These are phyloP conservation scores for Diplosphaera chodatii DNA, from an alignment of 139 green algal genomes.

Conservation along the genomic window DNA sequence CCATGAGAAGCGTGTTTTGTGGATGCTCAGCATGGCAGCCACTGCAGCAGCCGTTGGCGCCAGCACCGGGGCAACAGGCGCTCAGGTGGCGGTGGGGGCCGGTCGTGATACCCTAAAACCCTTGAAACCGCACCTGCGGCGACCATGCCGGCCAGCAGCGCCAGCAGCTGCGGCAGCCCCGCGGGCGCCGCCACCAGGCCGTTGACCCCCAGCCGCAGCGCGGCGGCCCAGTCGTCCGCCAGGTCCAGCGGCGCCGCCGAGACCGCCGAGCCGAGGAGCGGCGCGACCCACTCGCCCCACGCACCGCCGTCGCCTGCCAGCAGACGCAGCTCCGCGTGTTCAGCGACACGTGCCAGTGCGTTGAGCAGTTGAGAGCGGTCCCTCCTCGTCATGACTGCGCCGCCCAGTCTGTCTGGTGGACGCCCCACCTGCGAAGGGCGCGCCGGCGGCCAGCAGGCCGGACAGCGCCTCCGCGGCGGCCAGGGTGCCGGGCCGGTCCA, in stretches of 20 bases:
- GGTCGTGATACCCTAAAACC: no score
- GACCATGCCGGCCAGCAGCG: constrained; percentile 16
- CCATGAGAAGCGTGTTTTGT: no score
- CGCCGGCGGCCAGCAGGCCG: constrained; percentile 48
- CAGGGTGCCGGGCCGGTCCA: constrained; percentile 19
- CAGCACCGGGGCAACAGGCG: no score
- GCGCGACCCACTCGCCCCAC: constrained; percentile 31
- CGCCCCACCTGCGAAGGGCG: constrained; percentile 6
- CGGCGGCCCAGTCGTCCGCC: constrained; percentile 34
- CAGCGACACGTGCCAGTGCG: no score
- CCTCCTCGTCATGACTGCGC: no score
- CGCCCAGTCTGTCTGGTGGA: no score
- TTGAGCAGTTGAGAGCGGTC: no score
- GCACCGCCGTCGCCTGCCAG: background rate
- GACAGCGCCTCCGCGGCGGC: constrained; percentile 51
- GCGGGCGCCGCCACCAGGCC: constrained; percentile 13
- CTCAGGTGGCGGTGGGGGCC: no score
- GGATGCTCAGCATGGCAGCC: no score
- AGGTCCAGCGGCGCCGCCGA: constrained; percentile 46
- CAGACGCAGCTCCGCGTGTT: no score
- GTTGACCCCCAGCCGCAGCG: constrained; percentile 35
- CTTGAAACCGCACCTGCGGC: constrained; percentile 16
- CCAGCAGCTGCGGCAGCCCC: constrained; percentile 26
- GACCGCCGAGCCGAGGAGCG: constrained; percentile 28
- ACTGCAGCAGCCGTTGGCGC: no score